Conservation (phyloP, 331 rosid genomes). For the Spiraea crenata region DNA sequence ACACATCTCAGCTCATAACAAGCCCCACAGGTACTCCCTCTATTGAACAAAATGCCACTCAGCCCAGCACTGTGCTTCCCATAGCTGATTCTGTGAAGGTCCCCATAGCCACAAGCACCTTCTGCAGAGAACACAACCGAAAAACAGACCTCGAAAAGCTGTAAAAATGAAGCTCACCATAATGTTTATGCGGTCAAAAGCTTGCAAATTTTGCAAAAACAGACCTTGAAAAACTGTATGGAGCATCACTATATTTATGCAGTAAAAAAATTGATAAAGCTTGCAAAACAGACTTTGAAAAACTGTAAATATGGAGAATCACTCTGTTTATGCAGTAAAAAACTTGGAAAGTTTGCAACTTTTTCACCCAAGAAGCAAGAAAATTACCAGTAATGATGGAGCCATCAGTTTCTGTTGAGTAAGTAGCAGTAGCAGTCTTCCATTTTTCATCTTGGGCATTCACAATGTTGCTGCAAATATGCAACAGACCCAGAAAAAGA, state of each 20-base stretch:
- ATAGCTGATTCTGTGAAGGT: constrained; percentile 74
- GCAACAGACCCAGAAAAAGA: constrained; percentile 50
- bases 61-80: constrained; percentile 81
- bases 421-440: constrained; percentile 91
- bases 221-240: neutral
- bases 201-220: neutral
- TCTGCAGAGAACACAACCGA: constrained; percentile 43
- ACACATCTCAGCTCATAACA: constrained; percentile 94
- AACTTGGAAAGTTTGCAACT: neutral
- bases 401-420: constrained; percentile 67
- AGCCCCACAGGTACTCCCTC: constrained; percentile 90
- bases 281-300: neutral
- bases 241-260: neutral
- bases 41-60: constrained; percentile 80
- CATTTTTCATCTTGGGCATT: constrained; percentile 55
- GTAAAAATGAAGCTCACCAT: neutral
- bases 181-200: too few species aligned
- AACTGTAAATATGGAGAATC: neutral
- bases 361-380: constrained; percentile 21
- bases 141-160: neutral
- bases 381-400: constrained; percentile 70
- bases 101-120: constrained; percentile 99
- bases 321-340: too few species aligned
- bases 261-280: neutral
- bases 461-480: constrained; percentile 32